A percentile compares a stretch with the other conserved stretches of the same genome.
Evolutionary conservation across 768 basidiomycete species (phyloP).

Genomic region (Amanita rubescens): DNA sequence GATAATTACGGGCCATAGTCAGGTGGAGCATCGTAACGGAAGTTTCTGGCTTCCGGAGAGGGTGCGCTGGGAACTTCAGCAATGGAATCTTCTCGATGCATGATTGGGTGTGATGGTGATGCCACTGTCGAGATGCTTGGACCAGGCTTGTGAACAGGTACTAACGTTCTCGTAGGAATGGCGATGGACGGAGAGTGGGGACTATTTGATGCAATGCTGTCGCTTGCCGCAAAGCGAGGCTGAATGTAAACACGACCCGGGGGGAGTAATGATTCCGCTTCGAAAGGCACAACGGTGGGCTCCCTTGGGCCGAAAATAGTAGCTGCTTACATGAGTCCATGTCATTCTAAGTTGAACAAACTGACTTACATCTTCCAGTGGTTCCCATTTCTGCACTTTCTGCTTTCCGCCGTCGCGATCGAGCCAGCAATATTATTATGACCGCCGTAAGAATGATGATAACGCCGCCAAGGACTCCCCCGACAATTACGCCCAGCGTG

Average conservation of each 20-base stretch:
- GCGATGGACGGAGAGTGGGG: not conserved
- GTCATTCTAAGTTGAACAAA: not conserved
- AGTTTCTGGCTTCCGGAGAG: not conserved
- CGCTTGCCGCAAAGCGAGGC: not conserved
- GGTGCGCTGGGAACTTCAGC: not conserved
- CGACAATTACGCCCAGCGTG: not conserved
- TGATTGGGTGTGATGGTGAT: not conserved
- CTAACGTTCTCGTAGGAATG: not conserved
- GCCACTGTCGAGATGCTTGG: not conserved
- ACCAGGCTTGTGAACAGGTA: not conserved
- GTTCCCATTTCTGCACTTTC: not conserved
- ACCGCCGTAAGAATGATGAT: not conserved
- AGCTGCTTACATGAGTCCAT: not conserved
- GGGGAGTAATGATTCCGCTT: not conserved
- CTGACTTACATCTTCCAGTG: not conserved
- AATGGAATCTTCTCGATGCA: not conserved
- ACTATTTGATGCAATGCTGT: not conserved
- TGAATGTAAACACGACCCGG: not conserved
- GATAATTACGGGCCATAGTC: not conserved
- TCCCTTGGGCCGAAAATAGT: not conserved
- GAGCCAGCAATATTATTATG: not conserved
- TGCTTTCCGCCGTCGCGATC: not conserved
- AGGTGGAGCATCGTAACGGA: not conserved
- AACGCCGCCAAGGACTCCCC: not conserved
- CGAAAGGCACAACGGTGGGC: not conserved